Evolutionary conservation across 1,284 basidiomycete species (phyloP).

Genomic region (Naganishia albida): DNA sequence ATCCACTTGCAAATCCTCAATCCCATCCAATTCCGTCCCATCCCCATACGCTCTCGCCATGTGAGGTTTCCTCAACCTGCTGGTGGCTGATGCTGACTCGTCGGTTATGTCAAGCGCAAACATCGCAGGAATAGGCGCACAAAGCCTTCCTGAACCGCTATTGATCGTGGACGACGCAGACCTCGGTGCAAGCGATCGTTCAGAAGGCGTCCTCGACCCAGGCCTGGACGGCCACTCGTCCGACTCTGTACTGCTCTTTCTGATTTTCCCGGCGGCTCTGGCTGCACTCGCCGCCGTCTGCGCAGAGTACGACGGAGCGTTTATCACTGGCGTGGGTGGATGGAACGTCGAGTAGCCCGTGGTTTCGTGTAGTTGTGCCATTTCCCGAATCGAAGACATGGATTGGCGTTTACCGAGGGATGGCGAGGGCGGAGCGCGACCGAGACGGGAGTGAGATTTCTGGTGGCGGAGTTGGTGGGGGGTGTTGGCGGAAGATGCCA

Average conservation of each 20-base stretch:
- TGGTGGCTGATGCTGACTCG: slow-evolving; percentile 35
- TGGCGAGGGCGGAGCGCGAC: slow-evolving; percentile 32
- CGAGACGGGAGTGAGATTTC: slow-evolving; percentile 47
- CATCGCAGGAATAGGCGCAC: slow-evolving; percentile 1
- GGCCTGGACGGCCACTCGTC: slow-evolving; percentile 3
- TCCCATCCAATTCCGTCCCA: slow-evolving; percentile 85
- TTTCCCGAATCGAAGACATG: slow-evolving; percentile 47
- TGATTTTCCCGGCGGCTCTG: slow-evolving; percentile 10
- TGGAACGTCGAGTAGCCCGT: slow-evolving; percentile 3
- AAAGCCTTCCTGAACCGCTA: neutral
- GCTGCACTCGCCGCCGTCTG: slow-evolving; percentile 32
- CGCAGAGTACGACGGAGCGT: slow-evolving; percentile 9
- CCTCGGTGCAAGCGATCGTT: neutral
- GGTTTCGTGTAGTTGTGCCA: slow-evolving; percentile 29
- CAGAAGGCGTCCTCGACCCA: slow-evolving; percentile 6
- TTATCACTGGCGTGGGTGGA: neutral
- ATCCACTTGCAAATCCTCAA: slow-evolving; percentile 87
- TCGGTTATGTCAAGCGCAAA: slow-evolving; percentile 4
- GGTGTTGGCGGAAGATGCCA: slow-evolving; percentile 2
- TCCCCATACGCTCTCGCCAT: slow-evolving; percentile 76
- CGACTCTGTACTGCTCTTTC: slow-evolving; percentile 16
- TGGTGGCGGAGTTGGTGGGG: slow-evolving; percentile 44
- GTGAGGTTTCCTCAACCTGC: slow-evolving; percentile 68
- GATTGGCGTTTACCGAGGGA: slow-evolving; percentile 46
- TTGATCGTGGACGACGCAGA: slow-evolving; percentile 4